Evolutionary conservation across 768 basidiomycete species (phyloP).

Genomic region (Cystofilobasidium capitatum): DNA sequence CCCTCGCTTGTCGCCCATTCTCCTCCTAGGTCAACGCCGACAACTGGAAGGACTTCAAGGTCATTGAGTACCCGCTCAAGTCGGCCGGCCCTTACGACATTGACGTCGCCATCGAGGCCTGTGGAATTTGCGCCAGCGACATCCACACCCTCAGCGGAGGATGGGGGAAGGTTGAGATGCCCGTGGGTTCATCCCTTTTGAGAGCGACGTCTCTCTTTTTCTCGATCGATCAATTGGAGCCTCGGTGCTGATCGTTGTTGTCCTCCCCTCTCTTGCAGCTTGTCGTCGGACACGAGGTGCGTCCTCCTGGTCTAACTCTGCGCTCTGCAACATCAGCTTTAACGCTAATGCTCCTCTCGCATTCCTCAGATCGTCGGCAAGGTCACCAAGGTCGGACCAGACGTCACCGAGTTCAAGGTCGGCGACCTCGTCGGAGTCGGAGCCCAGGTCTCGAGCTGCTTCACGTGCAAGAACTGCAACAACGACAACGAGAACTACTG

Average conservation of each 20-base stretch:
- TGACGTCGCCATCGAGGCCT: not conserved
- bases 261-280: not conserved
- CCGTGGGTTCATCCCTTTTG: not conserved
- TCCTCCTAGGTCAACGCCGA: not conserved
- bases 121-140: slow-evolving; percentile 6
- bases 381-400: slow-evolving; percentile 50
- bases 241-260: not conserved
- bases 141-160: not conserved
- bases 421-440: slow-evolving; percentile 54
- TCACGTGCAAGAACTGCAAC: slow-evolving; percentile 41
- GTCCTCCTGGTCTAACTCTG: not conserved
- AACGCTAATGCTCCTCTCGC: not conserved
- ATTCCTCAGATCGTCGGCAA: slow-evolving; percentile 49
- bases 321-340: not conserved
- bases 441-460: slow-evolving; percentile 45
- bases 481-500: slow-evolving; percentile 43
- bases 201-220: not conserved
- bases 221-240: not conserved
- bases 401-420: slow-evolving; percentile 50
- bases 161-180: not conserved
- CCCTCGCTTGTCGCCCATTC: not conserved
- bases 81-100: not conserved
- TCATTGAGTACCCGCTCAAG: slow-evolving; percentile 17
- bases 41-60: slow-evolving; percentile 2
- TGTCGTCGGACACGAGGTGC: slow-evolving; percentile 1